Evolutionary conservation across 108 stramenopile species (phyloP).

Genomic region (Epithemia pelagica): DNA sequence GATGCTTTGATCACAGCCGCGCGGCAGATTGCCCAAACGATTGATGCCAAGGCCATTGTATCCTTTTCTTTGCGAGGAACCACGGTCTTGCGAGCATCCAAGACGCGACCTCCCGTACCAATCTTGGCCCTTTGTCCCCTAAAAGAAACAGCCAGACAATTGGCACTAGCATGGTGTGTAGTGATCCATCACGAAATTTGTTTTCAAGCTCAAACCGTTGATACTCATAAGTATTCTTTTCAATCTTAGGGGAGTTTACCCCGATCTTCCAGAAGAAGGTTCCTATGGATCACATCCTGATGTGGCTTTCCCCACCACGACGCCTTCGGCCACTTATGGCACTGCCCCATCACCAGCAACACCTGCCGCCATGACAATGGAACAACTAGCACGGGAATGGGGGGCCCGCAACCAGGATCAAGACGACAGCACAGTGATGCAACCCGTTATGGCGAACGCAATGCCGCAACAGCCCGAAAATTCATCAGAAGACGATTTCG

Average conservation of each 20-base stretch:
- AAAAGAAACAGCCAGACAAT: constrained; percentile 80
- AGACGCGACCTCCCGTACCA: constrained; percentile 83
- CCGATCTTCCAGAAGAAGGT: constrained; percentile 63
- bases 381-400: constrained; percentile 23
- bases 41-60: constrained; percentile 83
- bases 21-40: constrained; percentile 63
- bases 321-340: constrained; percentile 12
- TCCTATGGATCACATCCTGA: constrained; percentile 31
- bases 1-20: constrained; percentile 89
- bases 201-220: no score
- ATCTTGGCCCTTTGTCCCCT: constrained; percentile 92
- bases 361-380: not conserved
- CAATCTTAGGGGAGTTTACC: constrained; percentile 65
- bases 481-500: constrained; percentile 44
- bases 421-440: constrained; percentile 22
- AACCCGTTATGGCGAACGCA: not conserved
- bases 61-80: constrained; percentile 86
- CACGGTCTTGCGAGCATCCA: constrained; percentile 80
- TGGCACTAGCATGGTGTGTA: constrained; percentile 72
- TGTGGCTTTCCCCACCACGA: not conserved
- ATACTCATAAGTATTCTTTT: not conserved
- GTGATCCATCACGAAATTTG: not conserved
- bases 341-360: not conserved
- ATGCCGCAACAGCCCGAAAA: not conserved
- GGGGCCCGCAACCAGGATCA: constrained; percentile 44